Percentiles rank a stretch among this genome's conserved stretches.
Evolutionary conservation across 139 green algal species (phyloP).

Genomic region (Asterochloris erici): DNA sequence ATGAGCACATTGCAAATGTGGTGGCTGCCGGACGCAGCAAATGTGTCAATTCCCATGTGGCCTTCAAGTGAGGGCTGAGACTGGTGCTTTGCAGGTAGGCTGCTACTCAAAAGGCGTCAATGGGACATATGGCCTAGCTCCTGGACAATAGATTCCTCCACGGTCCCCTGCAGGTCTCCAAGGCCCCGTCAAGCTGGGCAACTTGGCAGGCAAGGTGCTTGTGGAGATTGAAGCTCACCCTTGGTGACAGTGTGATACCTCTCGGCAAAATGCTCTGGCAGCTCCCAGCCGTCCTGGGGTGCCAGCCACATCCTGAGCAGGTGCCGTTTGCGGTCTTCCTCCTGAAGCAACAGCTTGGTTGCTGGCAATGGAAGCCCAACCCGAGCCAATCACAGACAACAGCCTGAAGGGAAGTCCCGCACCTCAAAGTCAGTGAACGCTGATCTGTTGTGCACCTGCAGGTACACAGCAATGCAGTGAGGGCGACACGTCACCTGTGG

Average conservation of each 20-base stretch:
- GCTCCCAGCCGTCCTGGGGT: conserved; percentile 36
- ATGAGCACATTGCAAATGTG: no score
- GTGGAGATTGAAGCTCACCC: background rate
- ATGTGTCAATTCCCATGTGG: no score
- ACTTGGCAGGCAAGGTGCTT: no score
- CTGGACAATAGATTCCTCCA: conserved; percentile 6
- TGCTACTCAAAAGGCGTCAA: background rate
- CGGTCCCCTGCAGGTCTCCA: background rate
- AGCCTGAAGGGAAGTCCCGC: background rate
- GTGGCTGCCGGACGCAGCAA: no score
- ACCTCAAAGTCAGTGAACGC: conserved; percentile 45
- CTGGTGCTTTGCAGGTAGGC: no score
- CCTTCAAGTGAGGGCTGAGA: no score
- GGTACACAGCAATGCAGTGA: no score
- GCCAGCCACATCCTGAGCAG: conserved; percentile 69
- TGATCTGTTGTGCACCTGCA: conserved; percentile 41
- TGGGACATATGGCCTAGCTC: background rate
- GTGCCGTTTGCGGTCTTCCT: conserved; percentile 48
- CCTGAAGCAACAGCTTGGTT: background rate
- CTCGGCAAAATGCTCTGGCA: conserved; percentile 49
- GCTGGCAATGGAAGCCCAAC: background rate
- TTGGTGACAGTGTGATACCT: conserved; percentile 3
- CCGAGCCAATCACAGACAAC: background rate
- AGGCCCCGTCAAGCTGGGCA: no score
- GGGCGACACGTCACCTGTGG: no score